Base-by-base conservation (phyloP, 2,329 filamentous ascomycete species). In the Diaporthe velutina region DNA sequence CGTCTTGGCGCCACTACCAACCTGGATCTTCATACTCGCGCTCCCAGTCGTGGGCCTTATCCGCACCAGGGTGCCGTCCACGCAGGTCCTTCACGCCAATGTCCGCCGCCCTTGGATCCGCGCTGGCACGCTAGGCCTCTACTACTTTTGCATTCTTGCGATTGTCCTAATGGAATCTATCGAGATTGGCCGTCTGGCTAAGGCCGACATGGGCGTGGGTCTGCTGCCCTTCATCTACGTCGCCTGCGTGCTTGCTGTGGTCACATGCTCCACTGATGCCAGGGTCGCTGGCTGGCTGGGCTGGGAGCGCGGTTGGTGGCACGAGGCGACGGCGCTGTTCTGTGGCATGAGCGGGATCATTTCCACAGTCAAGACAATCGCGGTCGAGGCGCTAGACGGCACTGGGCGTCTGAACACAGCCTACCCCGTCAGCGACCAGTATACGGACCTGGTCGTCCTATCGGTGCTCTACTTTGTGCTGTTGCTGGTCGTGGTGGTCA, bases 391-490 rank as follows among this genome's bases (percentile, higher is more conserved):
- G 9, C 64, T 68, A 13, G 64, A 68, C 8, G 48, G 48, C 2
- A n/a, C 30, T 48, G 73, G 25, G 73, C 77, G 28, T 72, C 77
- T 73, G 42, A 72, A 42, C 19, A 73, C 75, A 3, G 60, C 73
- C 3, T 80, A 80, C 38, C 77, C 78, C 52, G 77, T 77, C 9
- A 75, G 66, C 22, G 78, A 80, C 70, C 78, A 80, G 74, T 73
- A 80, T 25, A 77, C 73, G 33, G 79, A 80, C 73, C 67, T 80
- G 12, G 77, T 76, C 28, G 76, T 80, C 10, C 71, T 79, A 12
- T 64, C 73, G 4, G 77, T 67, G 12, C 77, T 79, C 22, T 80
- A 79, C 50, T 57, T 74, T n/a, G 54, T 77, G 7, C 75, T 79
- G 0, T 50, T 79, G 28, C 64, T 68, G 48, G 64, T 54, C 3